phyloP scores from a whole-genome alignment of 352 stramenopile species.

The Globisporangium emineosum region DNA sequence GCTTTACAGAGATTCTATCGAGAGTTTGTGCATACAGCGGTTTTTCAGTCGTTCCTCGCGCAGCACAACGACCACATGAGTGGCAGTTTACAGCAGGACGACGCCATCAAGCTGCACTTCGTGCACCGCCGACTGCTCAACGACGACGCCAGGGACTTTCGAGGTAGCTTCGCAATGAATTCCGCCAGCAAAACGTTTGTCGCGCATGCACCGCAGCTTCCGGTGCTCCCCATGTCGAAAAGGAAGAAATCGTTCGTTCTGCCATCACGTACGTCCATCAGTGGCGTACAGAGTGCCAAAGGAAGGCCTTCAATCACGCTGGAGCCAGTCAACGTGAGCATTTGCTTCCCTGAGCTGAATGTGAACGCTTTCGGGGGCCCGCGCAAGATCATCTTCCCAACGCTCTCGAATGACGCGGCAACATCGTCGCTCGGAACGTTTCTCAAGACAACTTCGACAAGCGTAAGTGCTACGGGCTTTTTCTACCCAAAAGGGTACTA shows the following conservation, averaged over 20 bases:
- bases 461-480: neutral
- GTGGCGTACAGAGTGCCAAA: neutral
- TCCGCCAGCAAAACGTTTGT: slow-evolving; percentile 39
- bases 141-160: slow-evolving; percentile 7
- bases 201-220: slow-evolving; percentile 25
- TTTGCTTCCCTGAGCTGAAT: slow-evolving; percentile 31
- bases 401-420: slow-evolving; percentile 22
- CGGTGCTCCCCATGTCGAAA: neutral
- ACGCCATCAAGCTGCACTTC: slow-evolving; percentile 38
- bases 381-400: slow-evolving; percentile 28
- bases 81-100: slow-evolving; percentile 25
- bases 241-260: slow-evolving; percentile 17
- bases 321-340: slow-evolving; percentile 17
- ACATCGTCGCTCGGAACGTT: slow-evolving; percentile 34
- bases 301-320: slow-evolving; percentile 1
- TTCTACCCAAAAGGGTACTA: no score
- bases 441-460: slow-evolving; percentile 1
- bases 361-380: slow-evolving; percentile 26
- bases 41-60: slow-evolving; percentile 39
- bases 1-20: slow-evolving; percentile 27
- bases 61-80: slow-evolving; percentile 36
- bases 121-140: slow-evolving; percentile 31
- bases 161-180: slow-evolving; percentile 11
- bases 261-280: slow-evolving; percentile 1
- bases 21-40: slow-evolving; percentile 26